Conservation (phyloP, 1,284 basidiomycete species). For the Coniferiporia weirii region DNA sequence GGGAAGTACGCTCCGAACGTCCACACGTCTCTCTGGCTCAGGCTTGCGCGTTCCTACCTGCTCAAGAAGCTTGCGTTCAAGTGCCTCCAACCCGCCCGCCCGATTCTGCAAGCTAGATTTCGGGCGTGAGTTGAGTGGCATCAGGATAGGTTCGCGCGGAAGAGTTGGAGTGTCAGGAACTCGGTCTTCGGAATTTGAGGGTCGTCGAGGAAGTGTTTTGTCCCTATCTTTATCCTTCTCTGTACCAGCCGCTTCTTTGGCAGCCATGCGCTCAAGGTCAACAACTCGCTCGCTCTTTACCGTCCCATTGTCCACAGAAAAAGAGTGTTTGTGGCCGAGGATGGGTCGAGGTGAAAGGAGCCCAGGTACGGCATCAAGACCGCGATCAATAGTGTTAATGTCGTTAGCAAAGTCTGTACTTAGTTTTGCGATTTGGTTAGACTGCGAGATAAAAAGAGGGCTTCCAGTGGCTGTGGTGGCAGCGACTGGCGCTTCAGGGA, state of each 20-base stretch:
- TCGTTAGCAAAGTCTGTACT: background rate
- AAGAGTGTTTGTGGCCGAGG: slow-evolving; percentile 52
- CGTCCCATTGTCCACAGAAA: slow-evolving; percentile 33
- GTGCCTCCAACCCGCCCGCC: slow-evolving; percentile 21
- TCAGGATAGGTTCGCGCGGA: slow-evolving; percentile 14
- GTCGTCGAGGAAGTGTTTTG: slow-evolving; percentile 49
- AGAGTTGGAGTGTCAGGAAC: slow-evolving; percentile 9
- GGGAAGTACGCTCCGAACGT: slow-evolving; percentile 43
- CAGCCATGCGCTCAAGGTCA: slow-evolving; percentile 63
- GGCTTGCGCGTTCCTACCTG: slow-evolving; percentile 24
- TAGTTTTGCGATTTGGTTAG: background rate
- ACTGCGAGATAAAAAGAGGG: slow-evolving; percentile 3
- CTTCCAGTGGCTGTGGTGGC: slow-evolving; percentile 14
- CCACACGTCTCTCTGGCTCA: slow-evolving; percentile 29
- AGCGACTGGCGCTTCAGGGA: slow-evolving; percentile 24
- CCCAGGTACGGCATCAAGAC: slow-evolving; percentile 25
- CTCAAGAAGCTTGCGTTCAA: slow-evolving; percentile 21
- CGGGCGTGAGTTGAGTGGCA: slow-evolving; percentile 7
- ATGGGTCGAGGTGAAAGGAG: slow-evolving; percentile 57
- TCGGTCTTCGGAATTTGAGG: slow-evolving; percentile 2
- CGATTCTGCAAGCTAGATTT: slow-evolving; percentile 1
- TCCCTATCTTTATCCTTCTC: slow-evolving; percentile 35
- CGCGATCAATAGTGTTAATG: slow-evolving; percentile 8
- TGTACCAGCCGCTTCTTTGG: slow-evolving; percentile 33
- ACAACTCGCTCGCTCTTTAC: slow-evolving; percentile 55